phyloP scores from a whole-genome alignment of 1,139 yeast species.

The Blastobotrys capitulatus region DNA sequence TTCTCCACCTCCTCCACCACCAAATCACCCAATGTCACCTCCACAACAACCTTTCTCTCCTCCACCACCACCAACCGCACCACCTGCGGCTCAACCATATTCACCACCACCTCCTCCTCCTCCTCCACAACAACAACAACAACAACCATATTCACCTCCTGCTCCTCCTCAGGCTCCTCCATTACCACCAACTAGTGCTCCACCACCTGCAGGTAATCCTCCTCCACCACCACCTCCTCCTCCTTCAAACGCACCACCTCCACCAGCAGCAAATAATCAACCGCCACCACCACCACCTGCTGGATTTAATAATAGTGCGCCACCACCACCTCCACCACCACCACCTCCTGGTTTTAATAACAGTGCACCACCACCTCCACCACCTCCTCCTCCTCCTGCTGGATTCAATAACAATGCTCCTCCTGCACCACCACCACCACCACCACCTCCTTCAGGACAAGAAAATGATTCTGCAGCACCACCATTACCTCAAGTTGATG shows the following conservation, averaged over 20 bases:
- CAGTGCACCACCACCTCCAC: conserved; percentile 25
- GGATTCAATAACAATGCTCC: conserved; percentile 22
- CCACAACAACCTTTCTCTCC: conserved; percentile 8
- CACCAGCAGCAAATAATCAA: conserved; percentile 15
- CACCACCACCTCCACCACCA: conserved; percentile 33
- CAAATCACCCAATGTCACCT: conserved; percentile 23
- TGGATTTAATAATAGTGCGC: conserved; percentile 11
- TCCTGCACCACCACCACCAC: conserved; percentile 35
- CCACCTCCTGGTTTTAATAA: conserved; percentile 20
- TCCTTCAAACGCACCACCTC: conserved; percentile 22
- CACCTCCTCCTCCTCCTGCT: conserved; percentile 28
- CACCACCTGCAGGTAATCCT: conserved; percentile 20
- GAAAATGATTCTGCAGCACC: conserved; percentile 39
- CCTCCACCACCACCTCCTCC: conserved; percentile 16
- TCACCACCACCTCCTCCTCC: conserved; percentile 12
- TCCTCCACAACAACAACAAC: conserved; percentile 18
- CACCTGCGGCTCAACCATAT: conserved; percentile 20
- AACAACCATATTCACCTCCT: conserved; percentile 21
- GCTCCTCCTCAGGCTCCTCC: conserved; percentile 15
- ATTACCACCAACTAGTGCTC: not conserved
- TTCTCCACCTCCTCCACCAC: conserved; percentile 11
- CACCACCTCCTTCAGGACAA: conserved; percentile 38
- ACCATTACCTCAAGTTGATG: conserved; percentile 41
- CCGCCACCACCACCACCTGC: conserved; percentile 26
- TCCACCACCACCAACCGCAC: conserved; percentile 7